These are phyloP conservation scores for Eimeria necatrix DNA, from an alignment of 169 alveolate species.

Conservation along the genomic window DNA sequence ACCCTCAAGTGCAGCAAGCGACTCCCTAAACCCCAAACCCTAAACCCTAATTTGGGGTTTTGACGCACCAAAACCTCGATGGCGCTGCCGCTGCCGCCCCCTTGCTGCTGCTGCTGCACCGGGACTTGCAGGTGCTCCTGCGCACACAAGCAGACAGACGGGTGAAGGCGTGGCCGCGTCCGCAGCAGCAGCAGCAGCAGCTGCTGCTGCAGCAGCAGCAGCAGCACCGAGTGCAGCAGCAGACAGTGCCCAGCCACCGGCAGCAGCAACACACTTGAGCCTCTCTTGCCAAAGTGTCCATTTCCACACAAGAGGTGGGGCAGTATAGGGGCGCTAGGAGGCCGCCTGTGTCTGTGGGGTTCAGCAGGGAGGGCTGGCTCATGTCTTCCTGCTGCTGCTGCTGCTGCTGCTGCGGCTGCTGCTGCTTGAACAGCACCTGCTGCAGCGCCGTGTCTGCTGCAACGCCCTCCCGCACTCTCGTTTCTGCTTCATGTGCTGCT, in stretches of 20 bases:
- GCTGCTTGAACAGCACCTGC: slow-evolving; percentile 3
- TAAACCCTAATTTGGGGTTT: background rate
- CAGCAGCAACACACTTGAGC: slow-evolving; percentile 22
- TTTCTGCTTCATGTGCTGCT: background rate
- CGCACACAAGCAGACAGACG: background rate
- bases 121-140: slow-evolving; percentile 45
- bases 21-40: slow-evolving; percentile 28
- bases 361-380: background rate
- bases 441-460: slow-evolving; percentile 64
- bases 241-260: background rate
- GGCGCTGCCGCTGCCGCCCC: background rate
- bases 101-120: background rate
- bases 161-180: background rate
- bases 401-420: slow-evolving; percentile 46
- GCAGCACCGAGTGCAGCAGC: background rate
- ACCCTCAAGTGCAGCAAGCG: too few relatives aligned
- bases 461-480: slow-evolving; percentile 32
- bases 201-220: background rate
- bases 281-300: background rate
- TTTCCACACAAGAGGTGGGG: slow-evolving; percentile 10
- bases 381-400: background rate
- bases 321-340: slow-evolving; percentile 38
- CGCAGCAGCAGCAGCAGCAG: slow-evolving; percentile 37
- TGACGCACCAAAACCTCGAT: slow-evolving; percentile 32
- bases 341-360: slow-evolving; percentile 7